These are phyloP conservation scores for Liriodendron chinense DNA, from an alignment of 164 flowering plant genomes.

Conservation along the genomic window DNA sequence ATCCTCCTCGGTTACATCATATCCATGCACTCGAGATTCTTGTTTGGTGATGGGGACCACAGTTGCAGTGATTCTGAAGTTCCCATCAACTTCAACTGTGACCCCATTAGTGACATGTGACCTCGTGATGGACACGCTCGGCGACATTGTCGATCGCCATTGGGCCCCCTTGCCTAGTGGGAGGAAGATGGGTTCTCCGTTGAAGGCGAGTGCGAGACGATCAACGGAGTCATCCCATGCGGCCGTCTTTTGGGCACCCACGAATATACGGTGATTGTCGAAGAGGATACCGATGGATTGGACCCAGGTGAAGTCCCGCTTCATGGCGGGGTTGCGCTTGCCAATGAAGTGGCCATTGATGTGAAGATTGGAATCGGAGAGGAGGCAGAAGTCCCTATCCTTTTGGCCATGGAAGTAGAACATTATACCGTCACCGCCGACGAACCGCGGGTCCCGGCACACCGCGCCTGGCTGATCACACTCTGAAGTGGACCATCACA, in stretches of 20 bases:
- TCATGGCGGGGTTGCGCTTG: conserved; percentile 10
- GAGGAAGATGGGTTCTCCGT: conserved; percentile 15
- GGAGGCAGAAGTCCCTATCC: conserved; percentile 28
- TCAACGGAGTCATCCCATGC: conserved; percentile 23
- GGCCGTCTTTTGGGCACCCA: conserved; percentile 18
- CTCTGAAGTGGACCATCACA: conserved; percentile 10
- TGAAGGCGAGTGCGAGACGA: conserved; percentile 17
- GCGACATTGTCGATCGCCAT: conserved; percentile 2
- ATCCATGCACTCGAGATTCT: conserved; percentile 22
- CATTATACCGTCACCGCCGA: conserved; percentile 33
- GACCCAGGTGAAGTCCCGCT: conserved; percentile 30
- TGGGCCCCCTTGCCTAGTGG: conserved; percentile 7
- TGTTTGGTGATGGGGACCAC: conserved; percentile 12
- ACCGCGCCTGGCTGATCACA: conserved; percentile 27
- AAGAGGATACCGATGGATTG: conserved; percentile 24
- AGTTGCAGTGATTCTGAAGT: conserved; percentile 8
- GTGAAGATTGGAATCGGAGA: conserved; percentile 30
- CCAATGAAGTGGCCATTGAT: conserved; percentile 37
- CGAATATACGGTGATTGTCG: conserved; percentile 14
- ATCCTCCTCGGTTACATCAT: conserved; percentile 18
- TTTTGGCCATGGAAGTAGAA: conserved; percentile 37
- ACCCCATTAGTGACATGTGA: conserved; percentile 13
- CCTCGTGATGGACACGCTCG: conserved; percentile 8
- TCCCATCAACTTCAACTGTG: background rate
- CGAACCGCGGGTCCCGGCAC: conserved; percentile 31